Percentiles rank a stretch among this genome's conserved stretches.
Conservation (phyloP, 2,329 filamentous ascomycete species). For the Remersonia thermophila region DNA sequence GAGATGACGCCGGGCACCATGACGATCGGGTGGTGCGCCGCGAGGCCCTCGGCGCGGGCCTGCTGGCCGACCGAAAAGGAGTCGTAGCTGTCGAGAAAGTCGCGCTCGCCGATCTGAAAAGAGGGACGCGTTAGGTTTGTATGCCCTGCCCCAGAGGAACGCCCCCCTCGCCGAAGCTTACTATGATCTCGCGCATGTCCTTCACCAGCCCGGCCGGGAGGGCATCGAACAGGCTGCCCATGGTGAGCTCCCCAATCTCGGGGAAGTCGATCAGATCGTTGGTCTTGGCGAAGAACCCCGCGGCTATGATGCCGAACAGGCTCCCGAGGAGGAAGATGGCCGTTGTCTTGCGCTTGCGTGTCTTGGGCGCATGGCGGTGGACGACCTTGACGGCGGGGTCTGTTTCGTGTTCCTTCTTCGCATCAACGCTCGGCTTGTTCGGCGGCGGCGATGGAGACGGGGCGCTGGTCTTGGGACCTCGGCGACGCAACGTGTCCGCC, state of each 20-base stretch:
- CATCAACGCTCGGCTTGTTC: conserved; percentile 3
- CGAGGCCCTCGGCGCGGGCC: conserved; percentile 66
- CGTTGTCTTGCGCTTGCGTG: conserved; percentile 60
- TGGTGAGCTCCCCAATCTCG: conserved; percentile 57
- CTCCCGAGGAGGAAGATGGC: conserved; percentile 82
- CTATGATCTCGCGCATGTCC: conserved; percentile 76
- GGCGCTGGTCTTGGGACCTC: conserved; percentile 13
- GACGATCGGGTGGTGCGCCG: conserved; percentile 76
- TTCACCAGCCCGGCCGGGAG: conserved; percentile 74
- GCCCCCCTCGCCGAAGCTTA: conserved; percentile 28
- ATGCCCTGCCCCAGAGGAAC: not conserved
- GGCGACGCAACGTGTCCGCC: conserved; percentile 19
- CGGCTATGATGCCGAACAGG: conserved; percentile 78
- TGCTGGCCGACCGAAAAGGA: conserved; percentile 85
- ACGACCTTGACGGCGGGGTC: conserved; percentile 26
- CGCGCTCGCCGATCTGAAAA: conserved; percentile 65
- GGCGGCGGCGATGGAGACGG: conserved; percentile 11
- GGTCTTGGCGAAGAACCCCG: conserved; percentile 78
- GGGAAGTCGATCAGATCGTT: conserved; percentile 81
- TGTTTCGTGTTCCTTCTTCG: too few relatives aligned
- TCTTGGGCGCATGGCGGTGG: conserved; percentile 33
- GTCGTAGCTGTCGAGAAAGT: conserved; percentile 75
- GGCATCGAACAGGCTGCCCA: conserved; percentile 78
- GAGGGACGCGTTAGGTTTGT: conserved; percentile 5
- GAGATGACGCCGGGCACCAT: conserved; percentile 98